Percentiles rank a stretch among this genome's conserved stretches.
phyloP scores from a whole-genome alignment of 306 rosid genomes.

The Vigna angularis region DNA sequence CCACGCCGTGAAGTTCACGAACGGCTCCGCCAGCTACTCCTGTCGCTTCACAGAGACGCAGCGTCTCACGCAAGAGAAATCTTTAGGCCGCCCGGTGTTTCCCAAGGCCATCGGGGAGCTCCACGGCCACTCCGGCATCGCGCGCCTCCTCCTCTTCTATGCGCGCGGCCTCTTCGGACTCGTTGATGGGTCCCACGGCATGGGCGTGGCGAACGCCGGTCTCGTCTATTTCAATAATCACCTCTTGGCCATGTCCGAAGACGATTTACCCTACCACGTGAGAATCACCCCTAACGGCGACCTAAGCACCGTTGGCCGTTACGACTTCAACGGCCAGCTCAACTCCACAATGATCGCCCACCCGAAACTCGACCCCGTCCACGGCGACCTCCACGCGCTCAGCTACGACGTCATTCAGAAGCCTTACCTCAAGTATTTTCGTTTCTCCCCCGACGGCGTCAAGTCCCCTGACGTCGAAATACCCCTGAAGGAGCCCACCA shows the following conservation, averaged over 20 bases:
- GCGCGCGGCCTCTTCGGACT: slow-evolving; percentile 70
- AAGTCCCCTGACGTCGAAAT: slow-evolving; percentile 83
- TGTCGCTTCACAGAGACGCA: slow-evolving; percentile 89
- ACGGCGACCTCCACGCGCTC: slow-evolving; percentile 65
- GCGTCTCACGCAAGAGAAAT: slow-evolving; percentile 70
- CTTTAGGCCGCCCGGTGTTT: slow-evolving; percentile 76
- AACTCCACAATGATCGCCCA: slow-evolving; percentile 90
- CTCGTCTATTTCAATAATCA: slow-evolving; percentile 76
- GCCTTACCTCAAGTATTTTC: slow-evolving; percentile 86
- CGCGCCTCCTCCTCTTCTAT: slow-evolving; percentile 76
- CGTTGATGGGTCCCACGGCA: slow-evolving; percentile 72
- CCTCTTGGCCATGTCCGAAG: slow-evolving; percentile 77
- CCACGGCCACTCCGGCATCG: slow-evolving; percentile 96
- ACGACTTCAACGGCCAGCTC: slow-evolving; percentile 65
- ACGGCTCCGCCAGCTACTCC: slow-evolving; percentile 67
- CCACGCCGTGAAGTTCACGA: slow-evolving; percentile 70
- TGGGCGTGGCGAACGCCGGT: slow-evolving; percentile 98
- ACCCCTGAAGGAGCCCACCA: slow-evolving; percentile 68
- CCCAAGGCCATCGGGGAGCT: slow-evolving; percentile 98
- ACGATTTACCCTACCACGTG: slow-evolving; percentile 83
- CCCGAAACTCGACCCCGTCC: slow-evolving; percentile 77
- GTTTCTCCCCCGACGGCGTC: slow-evolving; percentile 58
- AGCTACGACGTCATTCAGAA: slow-evolving; percentile 68
- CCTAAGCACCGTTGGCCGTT: slow-evolving; percentile 76
- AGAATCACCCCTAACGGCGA: slow-evolving; percentile 68